Evolutionary conservation across 768 basidiomycete species (phyloP).

Genomic region (Phaeotremella fagi): DNA sequence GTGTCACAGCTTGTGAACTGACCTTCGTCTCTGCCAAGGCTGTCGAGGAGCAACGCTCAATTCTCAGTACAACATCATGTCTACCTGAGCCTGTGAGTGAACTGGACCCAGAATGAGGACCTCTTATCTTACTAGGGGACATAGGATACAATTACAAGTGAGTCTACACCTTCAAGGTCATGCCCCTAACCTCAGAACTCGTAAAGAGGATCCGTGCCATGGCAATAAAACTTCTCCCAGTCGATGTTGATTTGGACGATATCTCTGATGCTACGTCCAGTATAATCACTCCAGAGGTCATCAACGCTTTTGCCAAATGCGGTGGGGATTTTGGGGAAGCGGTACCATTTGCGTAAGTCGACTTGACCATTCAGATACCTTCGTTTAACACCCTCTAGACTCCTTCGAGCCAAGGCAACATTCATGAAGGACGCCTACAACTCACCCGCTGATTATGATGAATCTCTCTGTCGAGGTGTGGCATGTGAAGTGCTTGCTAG

Average conservation of each 20-base stretch:
- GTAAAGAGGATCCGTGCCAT: constrained; percentile 73
- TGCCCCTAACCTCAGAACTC: constrained; percentile 61
- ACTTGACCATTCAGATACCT: constrained; percentile 36
- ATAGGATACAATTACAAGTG: constrained; percentile 42
- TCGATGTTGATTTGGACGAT: constrained; percentile 64
- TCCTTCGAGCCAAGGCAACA: constrained; percentile 54
- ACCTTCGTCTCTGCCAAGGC: constrained; percentile 12
- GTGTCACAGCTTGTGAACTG: background rate
- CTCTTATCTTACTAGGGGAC: too few species aligned
- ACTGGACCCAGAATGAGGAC: too few species aligned
- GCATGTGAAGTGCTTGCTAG: constrained; percentile 43
- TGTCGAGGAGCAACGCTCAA: constrained; percentile 43
- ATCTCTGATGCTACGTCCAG: constrained; percentile 75
- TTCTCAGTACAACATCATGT: constrained; percentile 30
- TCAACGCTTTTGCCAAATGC: constrained; percentile 68
- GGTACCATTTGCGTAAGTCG: constrained; percentile 52
- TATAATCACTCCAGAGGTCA: constrained; percentile 69
- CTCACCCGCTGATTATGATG: constrained; percentile 79
- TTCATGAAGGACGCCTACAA: constrained; percentile 77
- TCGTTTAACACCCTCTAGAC: constrained; percentile 6
- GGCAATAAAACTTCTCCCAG: constrained; percentile 68
- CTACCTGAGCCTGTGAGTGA: constrained; percentile 39
- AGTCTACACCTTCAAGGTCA: background rate
- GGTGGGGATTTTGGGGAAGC: constrained; percentile 85
- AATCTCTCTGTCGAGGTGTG: constrained; percentile 73